A percentile compares a stretch with the other conserved stretches of the same genome.
Evolutionary conservation across 2,329 filamentous ascomycete genomes (phyloP).

Genomic region (Fulvia fulva): DNA sequence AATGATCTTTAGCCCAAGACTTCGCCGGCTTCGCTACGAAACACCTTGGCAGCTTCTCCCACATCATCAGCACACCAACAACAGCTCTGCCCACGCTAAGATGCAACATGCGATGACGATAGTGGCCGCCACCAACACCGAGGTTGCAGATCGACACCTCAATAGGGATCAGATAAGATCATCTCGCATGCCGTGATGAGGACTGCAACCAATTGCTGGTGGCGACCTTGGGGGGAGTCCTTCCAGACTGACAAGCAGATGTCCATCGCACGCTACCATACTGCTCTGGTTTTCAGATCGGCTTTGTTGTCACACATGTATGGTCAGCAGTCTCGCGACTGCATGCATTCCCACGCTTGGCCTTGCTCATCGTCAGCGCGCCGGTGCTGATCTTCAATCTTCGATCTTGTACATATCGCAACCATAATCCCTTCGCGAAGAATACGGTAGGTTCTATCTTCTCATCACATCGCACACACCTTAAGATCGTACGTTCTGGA

Average conservation of each 20-base stretch:
- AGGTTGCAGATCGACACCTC: background rate
- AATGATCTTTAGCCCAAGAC: too few species aligned
- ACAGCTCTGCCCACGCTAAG: background rate
- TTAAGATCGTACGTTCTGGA: background rate
- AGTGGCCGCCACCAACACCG: background rate
- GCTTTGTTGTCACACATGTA: background rate
- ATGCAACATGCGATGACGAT: background rate
- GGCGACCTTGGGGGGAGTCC: background rate
- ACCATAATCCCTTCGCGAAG: background rate
- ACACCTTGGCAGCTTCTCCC: background rate
- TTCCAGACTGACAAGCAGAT: background rate
- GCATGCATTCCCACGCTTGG: background rate
- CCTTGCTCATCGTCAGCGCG: background rate
- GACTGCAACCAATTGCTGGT: background rate
- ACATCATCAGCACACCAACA: background rate
- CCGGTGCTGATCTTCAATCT: background rate
- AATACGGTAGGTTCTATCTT: background rate
- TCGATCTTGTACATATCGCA: background rate
- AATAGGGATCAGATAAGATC: background rate
- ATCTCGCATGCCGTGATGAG: background rate
- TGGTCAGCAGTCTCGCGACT: background rate
- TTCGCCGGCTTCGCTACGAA: background rate
- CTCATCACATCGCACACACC: background rate
- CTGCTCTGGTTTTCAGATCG: background rate
- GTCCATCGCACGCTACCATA: background rate